Conservation (phyloP, 2,329 filamentous ascomycete genomes). For the Ophiostoma quercus region DNA sequence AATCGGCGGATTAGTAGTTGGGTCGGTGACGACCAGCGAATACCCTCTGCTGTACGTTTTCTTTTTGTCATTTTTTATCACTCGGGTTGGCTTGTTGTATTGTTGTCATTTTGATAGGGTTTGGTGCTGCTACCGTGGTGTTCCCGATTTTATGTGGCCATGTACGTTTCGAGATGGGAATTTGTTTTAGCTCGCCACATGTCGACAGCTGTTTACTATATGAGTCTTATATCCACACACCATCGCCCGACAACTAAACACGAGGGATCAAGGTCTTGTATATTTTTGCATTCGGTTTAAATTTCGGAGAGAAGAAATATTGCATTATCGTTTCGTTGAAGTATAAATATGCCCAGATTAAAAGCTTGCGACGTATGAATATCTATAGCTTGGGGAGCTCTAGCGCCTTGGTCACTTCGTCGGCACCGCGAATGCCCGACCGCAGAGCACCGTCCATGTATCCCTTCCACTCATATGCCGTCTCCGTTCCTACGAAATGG, state of each 20-base stretch:
- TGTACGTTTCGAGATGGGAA: too few relatives aligned
- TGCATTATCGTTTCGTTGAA: neutral
- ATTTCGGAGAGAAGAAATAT: neutral
- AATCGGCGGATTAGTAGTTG: neutral
- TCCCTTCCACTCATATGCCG: conserved; percentile 48
- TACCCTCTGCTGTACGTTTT: neutral
- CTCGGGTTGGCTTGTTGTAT: too few relatives aligned
- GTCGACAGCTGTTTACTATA: too few relatives aligned
- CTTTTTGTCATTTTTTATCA: neutral
- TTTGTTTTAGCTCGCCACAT: too few relatives aligned
- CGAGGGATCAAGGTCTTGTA: too few relatives aligned
- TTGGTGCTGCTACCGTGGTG: too few relatives aligned
- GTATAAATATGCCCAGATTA: neutral
- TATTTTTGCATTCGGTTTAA: too few relatives aligned
- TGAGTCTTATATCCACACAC: too few relatives aligned
- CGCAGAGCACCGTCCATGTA: conserved; percentile 55
- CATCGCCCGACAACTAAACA: too few relatives aligned
- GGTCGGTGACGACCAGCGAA: neutral
- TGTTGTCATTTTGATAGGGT: too few relatives aligned
- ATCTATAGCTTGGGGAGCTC: conserved; percentile 18
- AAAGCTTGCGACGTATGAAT: neutral
- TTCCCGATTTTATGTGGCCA: too few relatives aligned
- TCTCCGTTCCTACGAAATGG: conserved; percentile 51
- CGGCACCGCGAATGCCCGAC: conserved; percentile 45
- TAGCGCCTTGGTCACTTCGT: conserved; percentile 36